Conservation (phyloP, 2,329 filamentous ascomycete species). For the Botryosphaeria dothidea region DNA sequence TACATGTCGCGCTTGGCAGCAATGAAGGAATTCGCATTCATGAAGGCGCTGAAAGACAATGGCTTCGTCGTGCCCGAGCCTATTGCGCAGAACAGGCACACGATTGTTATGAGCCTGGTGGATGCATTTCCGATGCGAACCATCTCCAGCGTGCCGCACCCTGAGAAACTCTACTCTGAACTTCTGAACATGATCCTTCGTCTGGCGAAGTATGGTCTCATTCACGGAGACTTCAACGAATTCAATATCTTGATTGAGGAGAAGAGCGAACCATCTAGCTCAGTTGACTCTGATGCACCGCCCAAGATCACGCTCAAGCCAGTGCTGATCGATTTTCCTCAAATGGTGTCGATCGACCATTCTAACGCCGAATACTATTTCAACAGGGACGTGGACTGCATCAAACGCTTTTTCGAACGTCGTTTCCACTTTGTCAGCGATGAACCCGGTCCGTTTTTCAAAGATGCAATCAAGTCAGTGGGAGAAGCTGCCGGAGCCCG, state of each 20-base stretch:
- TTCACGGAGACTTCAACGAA: constrained; percentile 98
- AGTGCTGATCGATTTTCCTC: constrained; percentile 94
- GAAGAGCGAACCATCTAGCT: constrained; percentile 34
- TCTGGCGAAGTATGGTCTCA: constrained; percentile 82
- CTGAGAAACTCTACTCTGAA: constrained; percentile 85
- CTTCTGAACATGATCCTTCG: constrained; percentile 83
- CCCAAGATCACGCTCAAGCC: constrained; percentile 64
- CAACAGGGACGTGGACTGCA: constrained; percentile 90
- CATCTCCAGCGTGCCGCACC: constrained; percentile 79
- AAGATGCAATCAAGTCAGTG: constrained; percentile 75
- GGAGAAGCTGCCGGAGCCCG: constrained; percentile 54
- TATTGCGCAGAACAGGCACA: constrained; percentile 86
- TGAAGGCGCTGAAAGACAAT: constrained; percentile 80
- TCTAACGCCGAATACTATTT: constrained; percentile 96
- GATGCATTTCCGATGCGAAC: constrained; percentile 91
- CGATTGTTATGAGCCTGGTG: constrained; percentile 92
- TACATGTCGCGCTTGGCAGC: constrained; percentile 92
- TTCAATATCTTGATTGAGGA: constrained; percentile 98
- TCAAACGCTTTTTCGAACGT: constrained; percentile 90
- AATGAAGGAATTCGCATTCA: constrained; percentile 92
- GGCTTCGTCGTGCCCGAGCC: constrained; percentile 90
- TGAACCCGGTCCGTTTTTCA: constrained; percentile 80
- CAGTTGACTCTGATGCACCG: constrained; percentile 3
- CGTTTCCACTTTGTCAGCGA: constrained; percentile 86
- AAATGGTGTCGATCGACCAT: constrained; percentile 96